Evolutionary conservation across 2,329 filamentous ascomycete genomes (phyloP).

Genomic region (Verticillium longisporum): DNA sequence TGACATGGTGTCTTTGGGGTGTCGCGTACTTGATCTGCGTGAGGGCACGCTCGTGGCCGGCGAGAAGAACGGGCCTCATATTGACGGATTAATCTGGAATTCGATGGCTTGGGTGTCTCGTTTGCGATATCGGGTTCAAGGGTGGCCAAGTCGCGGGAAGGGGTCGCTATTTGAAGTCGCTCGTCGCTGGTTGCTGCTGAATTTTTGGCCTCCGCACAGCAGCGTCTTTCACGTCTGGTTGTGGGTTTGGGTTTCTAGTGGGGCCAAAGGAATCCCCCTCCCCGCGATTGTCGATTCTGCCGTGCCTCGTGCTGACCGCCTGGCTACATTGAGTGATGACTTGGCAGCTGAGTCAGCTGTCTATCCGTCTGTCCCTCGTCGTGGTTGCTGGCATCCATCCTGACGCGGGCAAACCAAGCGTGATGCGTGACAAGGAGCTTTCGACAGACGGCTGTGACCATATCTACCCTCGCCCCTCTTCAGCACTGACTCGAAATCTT

Average conservation of each 20-base stretch:
- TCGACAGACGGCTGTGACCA: background rate
- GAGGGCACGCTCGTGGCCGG: constrained; percentile 93
- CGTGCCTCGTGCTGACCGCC: background rate
- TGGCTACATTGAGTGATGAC: background rate
- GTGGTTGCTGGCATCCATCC: background rate
- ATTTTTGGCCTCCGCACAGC: constrained; percentile 10
- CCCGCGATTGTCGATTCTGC: constrained; percentile 1
- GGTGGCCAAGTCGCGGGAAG: background rate
- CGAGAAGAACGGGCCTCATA: constrained; percentile 95
- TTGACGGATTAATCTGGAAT: constrained; percentile 29
- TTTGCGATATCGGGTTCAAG: constrained; percentile 3
- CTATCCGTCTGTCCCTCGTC: background rate
- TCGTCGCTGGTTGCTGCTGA: constrained; percentile 11
- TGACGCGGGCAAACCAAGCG: background rate
- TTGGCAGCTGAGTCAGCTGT: background rate
- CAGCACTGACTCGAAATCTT: background rate
- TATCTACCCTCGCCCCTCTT: too few species aligned
- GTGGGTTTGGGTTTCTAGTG: constrained; percentile 33
- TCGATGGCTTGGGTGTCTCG: constrained; percentile 6
- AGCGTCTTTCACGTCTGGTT: constrained; percentile 14
- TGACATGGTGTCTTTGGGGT: background rate
- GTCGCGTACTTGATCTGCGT: constrained; percentile 76
- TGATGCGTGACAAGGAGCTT: background rate
- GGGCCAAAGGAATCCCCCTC: constrained; percentile 18
- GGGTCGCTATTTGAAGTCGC: constrained; percentile 11